These are phyloP conservation scores for Xylaria sp. DNA, from an alignment of 495 filamentous ascomycete species.

Conservation along the genomic window DNA sequence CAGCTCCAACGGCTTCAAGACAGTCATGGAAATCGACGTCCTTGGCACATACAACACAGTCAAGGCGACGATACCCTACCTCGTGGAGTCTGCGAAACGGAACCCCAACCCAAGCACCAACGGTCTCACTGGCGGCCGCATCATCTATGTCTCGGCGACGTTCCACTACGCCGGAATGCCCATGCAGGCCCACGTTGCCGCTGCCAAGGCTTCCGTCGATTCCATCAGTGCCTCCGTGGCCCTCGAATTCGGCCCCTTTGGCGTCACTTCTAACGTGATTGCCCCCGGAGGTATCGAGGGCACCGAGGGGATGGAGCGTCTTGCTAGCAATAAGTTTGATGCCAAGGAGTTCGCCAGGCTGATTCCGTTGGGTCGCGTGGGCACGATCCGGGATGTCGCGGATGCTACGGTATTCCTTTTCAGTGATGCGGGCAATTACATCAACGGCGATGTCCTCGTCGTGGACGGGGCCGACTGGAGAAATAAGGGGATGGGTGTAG, in stretches of 20 bases:
- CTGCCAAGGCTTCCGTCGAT: constrained; percentile 92
- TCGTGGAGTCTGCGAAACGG: constrained; percentile 73
- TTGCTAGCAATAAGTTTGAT: constrained; percentile 50
- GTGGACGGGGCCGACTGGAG: constrained; percentile 82
- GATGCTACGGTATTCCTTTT: constrained; percentile 92
- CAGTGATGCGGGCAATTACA: constrained; percentile 80
- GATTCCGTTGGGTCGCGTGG: constrained; percentile 75
- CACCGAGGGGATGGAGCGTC: constrained; percentile 67
- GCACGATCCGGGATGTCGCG: constrained; percentile 86
- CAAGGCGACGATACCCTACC: constrained; percentile 85
- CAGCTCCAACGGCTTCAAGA: constrained; percentile 87
- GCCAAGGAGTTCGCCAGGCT: constrained; percentile 37
- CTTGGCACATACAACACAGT: constrained; percentile 92
- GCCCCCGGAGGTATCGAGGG: constrained; percentile 77
- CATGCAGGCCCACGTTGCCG: constrained; percentile 83
- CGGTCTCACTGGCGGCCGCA: constrained; percentile 74
- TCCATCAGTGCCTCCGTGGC: constrained; percentile 75
- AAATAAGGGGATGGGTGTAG: constrained; percentile 51
- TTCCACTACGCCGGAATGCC: constrained; percentile 87
- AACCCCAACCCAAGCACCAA: constrained; percentile 56
- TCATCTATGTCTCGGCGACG: constrained; percentile 87
- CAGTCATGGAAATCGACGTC: constrained; percentile 96
- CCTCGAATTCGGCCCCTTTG: constrained; percentile 86
- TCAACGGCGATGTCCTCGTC: constrained; percentile 79
- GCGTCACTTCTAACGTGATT: constrained; percentile 88